These are phyloP conservation scores for Sclerotinia borealis DNA, from an alignment of 2,329 filamentous ascomycete species.

Conservation along the genomic window DNA sequence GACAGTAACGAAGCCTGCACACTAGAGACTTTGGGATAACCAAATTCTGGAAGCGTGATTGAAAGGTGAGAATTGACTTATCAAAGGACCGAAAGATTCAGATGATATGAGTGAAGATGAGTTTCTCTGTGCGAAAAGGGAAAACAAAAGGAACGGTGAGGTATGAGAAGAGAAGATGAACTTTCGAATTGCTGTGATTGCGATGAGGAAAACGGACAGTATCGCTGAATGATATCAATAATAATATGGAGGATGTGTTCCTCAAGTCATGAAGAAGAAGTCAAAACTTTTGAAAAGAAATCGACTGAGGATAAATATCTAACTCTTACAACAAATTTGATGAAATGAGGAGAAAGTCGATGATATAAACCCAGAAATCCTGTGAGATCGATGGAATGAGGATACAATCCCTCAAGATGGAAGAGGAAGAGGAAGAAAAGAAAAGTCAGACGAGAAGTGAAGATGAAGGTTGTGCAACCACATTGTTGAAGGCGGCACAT, in stretches of 20 bases:
- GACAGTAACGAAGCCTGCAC: no score
- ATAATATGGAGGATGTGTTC: no score
- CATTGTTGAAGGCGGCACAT: no score
- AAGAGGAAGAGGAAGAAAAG: neutral
- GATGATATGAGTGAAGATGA: neutral
- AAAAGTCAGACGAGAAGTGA: neutral
- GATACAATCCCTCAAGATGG: neutral
- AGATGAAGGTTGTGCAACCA: neutral
- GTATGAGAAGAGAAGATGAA: no score
- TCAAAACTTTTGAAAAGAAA: neutral
- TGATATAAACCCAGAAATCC: neutral
- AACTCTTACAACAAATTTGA: neutral
- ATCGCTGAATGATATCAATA: no score
- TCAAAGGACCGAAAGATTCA: neutral
- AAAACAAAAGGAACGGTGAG: no score
- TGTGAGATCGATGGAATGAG: neutral
- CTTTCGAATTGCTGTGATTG: no score
- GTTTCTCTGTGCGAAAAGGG: no score
- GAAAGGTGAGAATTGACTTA: neutral
- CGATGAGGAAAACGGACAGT: no score
- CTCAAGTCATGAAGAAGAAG: no score
- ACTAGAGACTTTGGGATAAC: neutral
- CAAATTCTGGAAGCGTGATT: neutral
- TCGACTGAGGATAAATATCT: neutral
- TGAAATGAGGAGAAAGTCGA: neutral